Evolutionary conservation across 352 stramenopile species (phyloP).

Genomic region (Phytophthora multivora): DNA sequence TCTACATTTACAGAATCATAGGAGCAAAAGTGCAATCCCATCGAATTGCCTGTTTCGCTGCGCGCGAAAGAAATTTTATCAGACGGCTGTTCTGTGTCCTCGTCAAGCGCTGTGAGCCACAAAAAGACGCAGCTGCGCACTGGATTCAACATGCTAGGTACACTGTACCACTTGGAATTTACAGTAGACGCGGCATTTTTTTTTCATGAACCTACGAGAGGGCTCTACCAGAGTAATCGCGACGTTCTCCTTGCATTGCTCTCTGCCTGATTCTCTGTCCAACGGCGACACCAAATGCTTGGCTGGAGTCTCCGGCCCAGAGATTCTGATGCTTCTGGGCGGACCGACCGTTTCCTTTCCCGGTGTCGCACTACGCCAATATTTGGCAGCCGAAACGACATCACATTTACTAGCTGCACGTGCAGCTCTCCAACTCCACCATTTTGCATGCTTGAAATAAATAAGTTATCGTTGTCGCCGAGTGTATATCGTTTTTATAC

Average conservation of each 20-base stretch:
- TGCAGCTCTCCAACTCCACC: neutral
- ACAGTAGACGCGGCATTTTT: conserved; percentile 19
- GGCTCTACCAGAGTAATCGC: conserved; percentile 14
- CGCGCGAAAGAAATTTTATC: conserved; percentile 25
- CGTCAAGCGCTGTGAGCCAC: conserved; percentile 15
- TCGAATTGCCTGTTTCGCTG: neutral
- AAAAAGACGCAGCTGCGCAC: conserved; percentile 18
- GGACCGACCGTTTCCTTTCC: neutral
- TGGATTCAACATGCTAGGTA: conserved; percentile 16
- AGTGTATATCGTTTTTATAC: conserved; percentile 38
- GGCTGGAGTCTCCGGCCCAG: neutral
- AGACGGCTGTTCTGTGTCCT: neutral
- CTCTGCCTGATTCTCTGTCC: conserved; percentile 16
- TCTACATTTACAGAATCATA: too few species aligned
- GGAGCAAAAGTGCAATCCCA: neutral
- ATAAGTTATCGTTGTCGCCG: conserved; percentile 21
- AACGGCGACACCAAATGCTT: conserved; percentile 4
- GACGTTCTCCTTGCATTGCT: neutral
- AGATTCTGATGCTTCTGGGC: neutral
- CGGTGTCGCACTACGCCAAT: conserved; percentile 11
- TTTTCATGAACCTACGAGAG: neutral
- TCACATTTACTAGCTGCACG: neutral
- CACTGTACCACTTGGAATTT: conserved; percentile 8
- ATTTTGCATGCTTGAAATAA: conserved; percentile 25
- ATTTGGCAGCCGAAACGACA: conserved; percentile 17